These are phyloP conservation scores for Dendrobium huoshanense DNA, from an alignment of 106 monocot genomes.

Conservation along the genomic window DNA sequence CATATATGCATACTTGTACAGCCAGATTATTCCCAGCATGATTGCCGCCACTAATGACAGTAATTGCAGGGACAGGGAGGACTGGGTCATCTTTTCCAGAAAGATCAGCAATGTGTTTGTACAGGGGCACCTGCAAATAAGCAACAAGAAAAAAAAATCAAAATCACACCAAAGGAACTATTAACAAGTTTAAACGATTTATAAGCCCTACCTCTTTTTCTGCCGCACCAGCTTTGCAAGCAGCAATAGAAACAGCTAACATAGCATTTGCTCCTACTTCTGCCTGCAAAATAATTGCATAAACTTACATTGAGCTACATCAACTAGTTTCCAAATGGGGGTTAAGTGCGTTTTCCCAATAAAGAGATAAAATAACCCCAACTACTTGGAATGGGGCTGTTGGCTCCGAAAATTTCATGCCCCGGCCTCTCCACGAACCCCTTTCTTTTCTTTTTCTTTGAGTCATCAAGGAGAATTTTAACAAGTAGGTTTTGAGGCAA, in stretches of 20 bases:
- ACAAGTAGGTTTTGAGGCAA: too few relatives aligned
- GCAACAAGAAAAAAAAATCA: constrained; percentile 5
- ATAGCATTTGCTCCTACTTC: constrained; percentile 95
- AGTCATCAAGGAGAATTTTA: too few relatives aligned
- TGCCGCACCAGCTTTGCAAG: constrained; percentile 98
- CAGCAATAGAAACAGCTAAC: constrained; percentile 96
- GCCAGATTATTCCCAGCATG: constrained; percentile 87
- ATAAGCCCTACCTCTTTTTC: constrained; percentile 68
- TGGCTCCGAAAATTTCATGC: too few relatives aligned
- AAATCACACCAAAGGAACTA: neutral
- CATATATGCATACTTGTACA: constrained; percentile 62
- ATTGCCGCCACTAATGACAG: constrained; percentile 84
- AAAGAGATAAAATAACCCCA: neutral
- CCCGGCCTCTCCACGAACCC: too few relatives aligned
- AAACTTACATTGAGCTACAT: neutral
- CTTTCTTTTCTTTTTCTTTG: too few relatives aligned
- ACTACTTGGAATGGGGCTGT: neutral
- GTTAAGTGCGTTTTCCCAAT: neutral
- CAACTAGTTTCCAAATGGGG: neutral
- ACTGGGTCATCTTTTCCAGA: constrained; percentile 65
- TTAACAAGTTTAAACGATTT: neutral
- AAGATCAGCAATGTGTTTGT: constrained; percentile 96
- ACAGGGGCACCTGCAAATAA: constrained; percentile 63
- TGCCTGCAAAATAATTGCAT: constrained; percentile 30
- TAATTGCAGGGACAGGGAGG: constrained; percentile 85